Evolutionary conservation across 148 eudicot species (phyloP).

Genomic region (Nepenthes mirabilis): DNA sequence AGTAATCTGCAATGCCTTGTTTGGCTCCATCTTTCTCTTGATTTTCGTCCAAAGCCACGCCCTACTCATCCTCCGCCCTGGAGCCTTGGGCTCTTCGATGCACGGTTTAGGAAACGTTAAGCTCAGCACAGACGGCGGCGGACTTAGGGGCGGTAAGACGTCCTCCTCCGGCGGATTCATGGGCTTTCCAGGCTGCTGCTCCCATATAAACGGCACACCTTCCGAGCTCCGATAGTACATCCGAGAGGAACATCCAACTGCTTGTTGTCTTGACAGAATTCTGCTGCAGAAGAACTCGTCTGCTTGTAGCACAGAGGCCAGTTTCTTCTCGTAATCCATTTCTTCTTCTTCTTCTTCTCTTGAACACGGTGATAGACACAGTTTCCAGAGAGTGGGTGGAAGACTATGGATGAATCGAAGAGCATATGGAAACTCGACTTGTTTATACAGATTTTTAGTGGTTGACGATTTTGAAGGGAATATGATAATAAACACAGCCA

Average conservation of each 20-base stretch:
- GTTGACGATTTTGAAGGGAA: neutral
- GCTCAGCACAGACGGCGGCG: constrained; percentile 44
- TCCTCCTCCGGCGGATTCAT: constrained; percentile 25
- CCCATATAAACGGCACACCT: constrained; percentile 70
- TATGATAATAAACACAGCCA: neutral
- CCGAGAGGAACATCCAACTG: constrained; percentile 23
- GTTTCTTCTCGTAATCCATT: neutral
- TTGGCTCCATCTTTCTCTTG: constrained; percentile 2
- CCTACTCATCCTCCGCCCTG: neutral
- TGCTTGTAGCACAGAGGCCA: neutral
- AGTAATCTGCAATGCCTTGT: neutral
- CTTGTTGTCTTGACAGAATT: constrained; percentile 26
- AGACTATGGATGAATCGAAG: no score
- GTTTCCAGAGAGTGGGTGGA: neutral
- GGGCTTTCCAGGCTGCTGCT: constrained; percentile 58
- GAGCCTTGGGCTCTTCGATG: neutral
- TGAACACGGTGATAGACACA: neutral
- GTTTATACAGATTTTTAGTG: neutral
- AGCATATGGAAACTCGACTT: neutral
- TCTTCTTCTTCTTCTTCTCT: neutral
- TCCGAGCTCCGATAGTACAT: constrained; percentile 27
- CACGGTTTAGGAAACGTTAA: constrained; percentile 27
- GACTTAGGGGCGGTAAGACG: constrained; percentile 33
- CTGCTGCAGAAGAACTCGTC: constrained; percentile 7
- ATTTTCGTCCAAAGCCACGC: constrained; percentile 17